phyloP scores from a whole-genome alignment of 306 rosid genomes.

The Vigna mungo region DNA sequence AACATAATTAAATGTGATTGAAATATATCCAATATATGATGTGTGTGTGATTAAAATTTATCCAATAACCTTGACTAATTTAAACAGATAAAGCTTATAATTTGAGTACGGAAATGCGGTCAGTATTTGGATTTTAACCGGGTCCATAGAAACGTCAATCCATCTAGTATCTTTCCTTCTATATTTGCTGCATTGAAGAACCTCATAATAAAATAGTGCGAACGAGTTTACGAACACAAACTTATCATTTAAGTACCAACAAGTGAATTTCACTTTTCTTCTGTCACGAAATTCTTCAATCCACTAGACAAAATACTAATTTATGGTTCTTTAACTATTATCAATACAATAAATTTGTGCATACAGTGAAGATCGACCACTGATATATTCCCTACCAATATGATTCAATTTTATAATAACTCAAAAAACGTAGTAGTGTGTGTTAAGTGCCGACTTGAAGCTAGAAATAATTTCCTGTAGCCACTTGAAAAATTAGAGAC shows the following conservation, averaged over 20 bases:
- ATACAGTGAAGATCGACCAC: background rate
- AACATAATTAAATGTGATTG: background rate
- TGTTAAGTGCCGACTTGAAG: too few species aligned
- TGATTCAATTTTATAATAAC: background rate
- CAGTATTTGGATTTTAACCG: background rate
- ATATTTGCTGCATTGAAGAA: background rate
- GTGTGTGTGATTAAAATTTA: too few species aligned
- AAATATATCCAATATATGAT: background rate
- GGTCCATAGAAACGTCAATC: background rate
- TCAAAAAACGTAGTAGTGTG: too few species aligned
- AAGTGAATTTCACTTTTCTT: too few species aligned
- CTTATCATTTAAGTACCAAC: background rate
- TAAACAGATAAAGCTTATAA: background rate
- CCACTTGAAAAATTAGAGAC: too few species aligned
- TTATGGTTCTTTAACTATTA: too few species aligned
- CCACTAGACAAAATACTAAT: too few species aligned
- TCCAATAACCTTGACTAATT: background rate
- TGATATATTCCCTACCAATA: conserved; percentile 1
- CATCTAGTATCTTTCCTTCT: background rate
- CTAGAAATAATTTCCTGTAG: too few species aligned
- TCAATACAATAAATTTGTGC: too few species aligned
- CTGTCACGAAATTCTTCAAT: too few species aligned
- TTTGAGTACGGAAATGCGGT: background rate
- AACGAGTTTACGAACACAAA: background rate
- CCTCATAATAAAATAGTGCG: background rate